Percentiles rank a stretch among this genome's conserved stretches.
phyloP scores from a whole-genome alignment of 768 basidiomycete genomes.

The Russula emetica region DNA sequence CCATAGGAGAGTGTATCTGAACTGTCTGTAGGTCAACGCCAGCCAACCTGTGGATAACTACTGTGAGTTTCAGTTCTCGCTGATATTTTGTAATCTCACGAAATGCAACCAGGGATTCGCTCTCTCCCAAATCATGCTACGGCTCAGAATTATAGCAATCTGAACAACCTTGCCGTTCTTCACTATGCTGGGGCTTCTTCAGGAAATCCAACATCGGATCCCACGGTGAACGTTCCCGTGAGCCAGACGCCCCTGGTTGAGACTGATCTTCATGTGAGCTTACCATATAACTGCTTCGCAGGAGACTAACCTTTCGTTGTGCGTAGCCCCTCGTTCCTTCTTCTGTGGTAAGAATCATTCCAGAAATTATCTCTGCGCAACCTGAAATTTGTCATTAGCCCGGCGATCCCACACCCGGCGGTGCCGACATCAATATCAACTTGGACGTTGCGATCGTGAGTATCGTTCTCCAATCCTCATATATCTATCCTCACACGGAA shows the following conservation, averaged over 20 bases:
- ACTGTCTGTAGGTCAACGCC: neutral
- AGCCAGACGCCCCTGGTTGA: slow-evolving; percentile 15
- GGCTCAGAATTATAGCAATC: neutral
- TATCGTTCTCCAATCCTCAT: neutral
- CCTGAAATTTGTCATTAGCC: neutral
- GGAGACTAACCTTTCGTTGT: neutral
- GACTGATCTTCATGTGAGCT: slow-evolving; percentile 20
- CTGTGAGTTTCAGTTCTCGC: neutral
- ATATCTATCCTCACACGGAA: neutral
- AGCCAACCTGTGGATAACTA: neutral
- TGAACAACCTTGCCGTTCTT: slow-evolving; percentile 20
- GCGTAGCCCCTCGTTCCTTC: slow-evolving; percentile 1
- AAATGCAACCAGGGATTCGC: neutral
- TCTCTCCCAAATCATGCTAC: neutral
- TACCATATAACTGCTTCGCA: neutral
- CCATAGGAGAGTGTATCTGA: neutral
- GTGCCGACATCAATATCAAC: neutral
- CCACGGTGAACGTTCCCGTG: slow-evolving; percentile 7
- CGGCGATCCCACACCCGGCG: neutral
- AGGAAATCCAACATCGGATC: slow-evolving; percentile 16
- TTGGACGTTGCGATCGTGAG: neutral
- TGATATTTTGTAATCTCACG: slow-evolving; percentile 19
- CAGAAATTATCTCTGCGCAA: neutral
- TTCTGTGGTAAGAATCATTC: neutral
- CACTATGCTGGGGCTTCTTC: slow-evolving; percentile 23